Conservation (phyloP, 2,329 filamentous ascomycete genomes). For the Cryphonectria carpinicola region DNA sequence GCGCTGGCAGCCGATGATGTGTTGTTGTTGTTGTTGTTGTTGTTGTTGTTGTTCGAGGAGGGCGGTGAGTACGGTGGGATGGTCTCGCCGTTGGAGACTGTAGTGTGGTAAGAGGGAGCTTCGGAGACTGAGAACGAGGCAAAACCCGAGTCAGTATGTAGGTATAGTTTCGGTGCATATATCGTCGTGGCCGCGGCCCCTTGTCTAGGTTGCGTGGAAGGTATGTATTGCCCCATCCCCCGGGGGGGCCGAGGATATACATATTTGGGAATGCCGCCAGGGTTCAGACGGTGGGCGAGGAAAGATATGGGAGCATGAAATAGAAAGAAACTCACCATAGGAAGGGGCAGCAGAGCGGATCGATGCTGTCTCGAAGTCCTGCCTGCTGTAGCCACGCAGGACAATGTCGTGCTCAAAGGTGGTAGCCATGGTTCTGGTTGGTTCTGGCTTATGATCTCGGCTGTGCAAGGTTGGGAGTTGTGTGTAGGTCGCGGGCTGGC, state of each 20-base stretch:
- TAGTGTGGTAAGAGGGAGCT: constrained; percentile 64
- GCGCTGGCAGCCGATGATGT: constrained; percentile 26
- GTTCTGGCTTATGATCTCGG: constrained; percentile 1
- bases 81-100: constrained; percentile 48
- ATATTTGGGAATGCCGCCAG: neutral
- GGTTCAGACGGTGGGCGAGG: neutral
- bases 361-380: constrained; percentile 70
- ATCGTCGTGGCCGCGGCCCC: neutral
- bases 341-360: constrained; percentile 71
- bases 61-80: constrained; percentile 57
- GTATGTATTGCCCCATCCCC: neutral
- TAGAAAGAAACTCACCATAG: constrained; percentile 54
- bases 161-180: neutral
- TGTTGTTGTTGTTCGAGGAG: constrained; percentile 14
- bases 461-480: constrained; percentile 2
- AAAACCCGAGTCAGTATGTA: neutral
- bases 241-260: neutral
- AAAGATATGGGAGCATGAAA: neutral
- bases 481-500: neutral
- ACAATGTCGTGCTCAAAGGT: constrained; percentile 20
- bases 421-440: constrained; percentile 19
- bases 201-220: neutral
- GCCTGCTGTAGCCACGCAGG: constrained; percentile 37
- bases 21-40: constrained; percentile 4
- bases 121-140: constrained; percentile 58